phyloP scores from a whole-genome alignment of 495 filamentous ascomycete genomes.

The Apodospora peruviana region DNA sequence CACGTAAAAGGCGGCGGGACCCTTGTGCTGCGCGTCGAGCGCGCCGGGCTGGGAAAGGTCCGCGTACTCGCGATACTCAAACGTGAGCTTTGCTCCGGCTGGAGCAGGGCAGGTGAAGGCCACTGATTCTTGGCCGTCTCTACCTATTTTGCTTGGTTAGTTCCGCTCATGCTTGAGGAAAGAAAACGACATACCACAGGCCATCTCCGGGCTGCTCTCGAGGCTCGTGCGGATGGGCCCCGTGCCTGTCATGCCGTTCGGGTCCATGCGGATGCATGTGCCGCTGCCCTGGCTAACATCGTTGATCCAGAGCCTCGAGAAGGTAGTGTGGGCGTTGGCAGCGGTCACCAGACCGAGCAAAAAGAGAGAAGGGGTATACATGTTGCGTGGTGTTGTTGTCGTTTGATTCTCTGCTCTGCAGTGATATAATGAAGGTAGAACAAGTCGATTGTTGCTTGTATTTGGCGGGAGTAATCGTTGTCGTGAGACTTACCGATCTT shows the following conservation, averaged over 20 bases:
- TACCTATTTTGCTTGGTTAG: conserved; percentile 38
- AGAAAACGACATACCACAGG: conserved; percentile 61
- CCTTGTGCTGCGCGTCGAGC: conserved; percentile 61
- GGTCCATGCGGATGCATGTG: conserved; percentile 63
- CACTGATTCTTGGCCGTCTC: conserved; percentile 50
- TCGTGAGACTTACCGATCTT: too few relatives aligned
- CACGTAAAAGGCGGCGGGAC: conserved; percentile 68
- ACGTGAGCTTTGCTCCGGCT: conserved; percentile 51
- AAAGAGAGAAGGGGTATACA: conserved; percentile 18
- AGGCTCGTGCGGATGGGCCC: conserved; percentile 50
- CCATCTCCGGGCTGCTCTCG: conserved; percentile 56
- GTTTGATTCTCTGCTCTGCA: background rate
- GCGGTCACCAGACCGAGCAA: conserved; percentile 22
- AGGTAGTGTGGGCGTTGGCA: conserved; percentile 55
- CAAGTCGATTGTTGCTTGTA: too few relatives aligned
- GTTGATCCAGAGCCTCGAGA: conserved; percentile 62
- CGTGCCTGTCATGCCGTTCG: conserved; percentile 40
- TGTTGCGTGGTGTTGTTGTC: background rate
- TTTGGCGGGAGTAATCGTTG: too few relatives aligned
- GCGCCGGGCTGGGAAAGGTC: conserved; percentile 48
- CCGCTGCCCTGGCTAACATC: conserved; percentile 62
- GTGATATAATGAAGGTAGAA: background rate
- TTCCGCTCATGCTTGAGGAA: too few relatives aligned
- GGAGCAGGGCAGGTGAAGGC: conserved; percentile 51
- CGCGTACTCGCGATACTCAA: conserved; percentile 58